phyloP scores from a whole-genome alignment of 768 basidiomycete species.

The Collybiopsis confluens region DNA sequence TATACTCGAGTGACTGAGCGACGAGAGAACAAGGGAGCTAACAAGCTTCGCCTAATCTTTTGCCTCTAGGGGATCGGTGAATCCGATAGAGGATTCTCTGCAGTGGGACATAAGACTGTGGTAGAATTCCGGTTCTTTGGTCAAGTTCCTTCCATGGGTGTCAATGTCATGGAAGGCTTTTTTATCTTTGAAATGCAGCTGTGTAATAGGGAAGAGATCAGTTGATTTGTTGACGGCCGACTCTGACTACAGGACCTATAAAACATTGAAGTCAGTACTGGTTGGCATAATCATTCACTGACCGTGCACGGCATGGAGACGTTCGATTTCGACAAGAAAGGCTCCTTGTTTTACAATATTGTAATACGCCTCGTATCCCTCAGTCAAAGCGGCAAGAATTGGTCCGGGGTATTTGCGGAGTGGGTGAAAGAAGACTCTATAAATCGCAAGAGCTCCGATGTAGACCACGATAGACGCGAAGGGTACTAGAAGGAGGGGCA shows the following conservation, averaged over 20 bases:
- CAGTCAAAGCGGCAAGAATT: background rate
- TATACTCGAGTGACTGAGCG: background rate
- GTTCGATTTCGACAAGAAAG: background rate
- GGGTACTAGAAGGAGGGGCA: too few species aligned
- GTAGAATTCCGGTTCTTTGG: too few species aligned
- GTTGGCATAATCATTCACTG: background rate
- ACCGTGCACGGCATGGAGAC: background rate
- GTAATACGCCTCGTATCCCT: background rate
- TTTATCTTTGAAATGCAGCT: too few species aligned
- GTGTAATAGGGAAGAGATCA: background rate
- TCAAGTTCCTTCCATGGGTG: background rate
- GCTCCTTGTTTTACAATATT: background rate
- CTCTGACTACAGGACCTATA: background rate
- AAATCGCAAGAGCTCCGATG: background rate
- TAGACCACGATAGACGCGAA: too few species aligned
- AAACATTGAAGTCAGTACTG: background rate
- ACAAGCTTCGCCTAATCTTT: too few species aligned
- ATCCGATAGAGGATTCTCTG: background rate
- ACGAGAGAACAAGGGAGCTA: background rate
- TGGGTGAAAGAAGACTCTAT: background rate
- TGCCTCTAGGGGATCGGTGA: background rate
- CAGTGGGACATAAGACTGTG: background rate
- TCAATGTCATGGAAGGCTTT: background rate
- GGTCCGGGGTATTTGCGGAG: background rate
- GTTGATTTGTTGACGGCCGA: background rate